phyloP scores from a whole-genome alignment of 306 rosid genomes.

The Oemleria cerasiformis region DNA sequence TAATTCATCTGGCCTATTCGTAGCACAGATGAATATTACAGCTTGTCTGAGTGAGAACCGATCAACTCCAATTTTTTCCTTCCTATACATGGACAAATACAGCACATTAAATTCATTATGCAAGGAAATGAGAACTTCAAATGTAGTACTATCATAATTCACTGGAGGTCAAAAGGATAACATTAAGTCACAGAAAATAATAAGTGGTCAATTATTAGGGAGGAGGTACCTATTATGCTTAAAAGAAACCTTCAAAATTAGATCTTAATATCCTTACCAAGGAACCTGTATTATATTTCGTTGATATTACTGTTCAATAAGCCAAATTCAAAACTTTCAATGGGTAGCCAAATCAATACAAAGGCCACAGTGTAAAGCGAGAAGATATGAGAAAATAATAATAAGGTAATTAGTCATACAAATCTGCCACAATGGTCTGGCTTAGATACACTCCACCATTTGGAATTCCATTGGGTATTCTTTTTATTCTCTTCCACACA shows the following conservation, averaged over 20 bases:
- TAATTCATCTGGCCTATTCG: conserved; percentile 92
- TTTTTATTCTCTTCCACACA: neutral
- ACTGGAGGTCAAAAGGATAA: neutral
- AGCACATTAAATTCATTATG: neutral
- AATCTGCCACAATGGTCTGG: conserved; percentile 1
- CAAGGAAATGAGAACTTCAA: neutral
- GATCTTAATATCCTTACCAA: neutral
- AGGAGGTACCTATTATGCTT: neutral
- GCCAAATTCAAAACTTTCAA: neutral
- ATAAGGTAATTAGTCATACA: neutral
- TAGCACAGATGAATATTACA: conserved; percentile 93
- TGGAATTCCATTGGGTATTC: neutral
- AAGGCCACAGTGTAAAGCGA: neutral
- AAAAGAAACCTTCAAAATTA: neutral
- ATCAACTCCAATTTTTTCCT: conserved; percentile 85
- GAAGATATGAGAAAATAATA: neutral
- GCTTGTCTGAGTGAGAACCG: conserved; percentile 93
- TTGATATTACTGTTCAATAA: neutral
- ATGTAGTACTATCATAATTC: neutral
- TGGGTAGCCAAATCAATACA: neutral
- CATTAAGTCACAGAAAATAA: neutral
- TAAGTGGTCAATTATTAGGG: neutral
- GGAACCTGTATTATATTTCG: neutral
- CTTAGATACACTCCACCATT: neutral
- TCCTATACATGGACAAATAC: conserved; percentile 38